These are phyloP conservation scores for Apophysomyces trapeziformis DNA, from an alignment of 371 early-diverging fungal genomes.

Conservation along the genomic window DNA sequence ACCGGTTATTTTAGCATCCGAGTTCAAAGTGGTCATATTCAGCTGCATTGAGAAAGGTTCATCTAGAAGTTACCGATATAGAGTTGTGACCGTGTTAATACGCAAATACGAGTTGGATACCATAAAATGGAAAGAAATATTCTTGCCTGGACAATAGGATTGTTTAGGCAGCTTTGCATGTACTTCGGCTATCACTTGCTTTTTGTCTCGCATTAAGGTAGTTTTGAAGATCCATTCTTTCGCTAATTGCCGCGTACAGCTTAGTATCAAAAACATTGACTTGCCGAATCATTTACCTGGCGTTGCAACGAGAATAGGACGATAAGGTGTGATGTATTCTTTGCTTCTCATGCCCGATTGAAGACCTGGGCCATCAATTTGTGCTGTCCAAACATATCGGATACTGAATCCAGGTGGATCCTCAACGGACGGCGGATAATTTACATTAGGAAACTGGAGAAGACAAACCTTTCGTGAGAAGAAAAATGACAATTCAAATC, in stretches of 20 bases:
- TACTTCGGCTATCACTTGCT: constrained; percentile 30
- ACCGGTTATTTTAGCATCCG: constrained; percentile 32
- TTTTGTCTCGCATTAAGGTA: constrained; percentile 17
- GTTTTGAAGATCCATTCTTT: constrained; percentile 38
- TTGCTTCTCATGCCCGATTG: constrained; percentile 42
- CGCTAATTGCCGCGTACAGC: constrained; percentile 14
- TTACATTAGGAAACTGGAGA: constrained; percentile 45
- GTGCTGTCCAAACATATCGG: constrained; percentile 55
- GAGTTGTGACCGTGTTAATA: not conserved
- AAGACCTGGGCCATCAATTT: constrained; percentile 52
- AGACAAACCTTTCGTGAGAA: not conserved
- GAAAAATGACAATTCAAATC: not conserved
- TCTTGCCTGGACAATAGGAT: constrained; percentile 46
- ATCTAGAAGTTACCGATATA: constrained; percentile 19
- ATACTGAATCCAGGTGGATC: constrained; percentile 43
- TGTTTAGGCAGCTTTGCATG: constrained; percentile 45
- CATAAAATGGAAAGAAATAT: not conserved
- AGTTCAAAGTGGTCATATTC: constrained; percentile 32
- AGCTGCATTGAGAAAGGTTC: constrained; percentile 41
- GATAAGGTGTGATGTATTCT: constrained; percentile 42
- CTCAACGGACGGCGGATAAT: constrained; percentile 45
- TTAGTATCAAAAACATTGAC: not conserved
- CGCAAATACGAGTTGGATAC: not conserved
- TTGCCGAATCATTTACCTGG: constrained; percentile 16
- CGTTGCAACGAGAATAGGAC: constrained; percentile 43